phyloP scores from a whole-genome alignment of 2,329 filamentous ascomycete species.

The Cordyceps fumosorosea region DNA sequence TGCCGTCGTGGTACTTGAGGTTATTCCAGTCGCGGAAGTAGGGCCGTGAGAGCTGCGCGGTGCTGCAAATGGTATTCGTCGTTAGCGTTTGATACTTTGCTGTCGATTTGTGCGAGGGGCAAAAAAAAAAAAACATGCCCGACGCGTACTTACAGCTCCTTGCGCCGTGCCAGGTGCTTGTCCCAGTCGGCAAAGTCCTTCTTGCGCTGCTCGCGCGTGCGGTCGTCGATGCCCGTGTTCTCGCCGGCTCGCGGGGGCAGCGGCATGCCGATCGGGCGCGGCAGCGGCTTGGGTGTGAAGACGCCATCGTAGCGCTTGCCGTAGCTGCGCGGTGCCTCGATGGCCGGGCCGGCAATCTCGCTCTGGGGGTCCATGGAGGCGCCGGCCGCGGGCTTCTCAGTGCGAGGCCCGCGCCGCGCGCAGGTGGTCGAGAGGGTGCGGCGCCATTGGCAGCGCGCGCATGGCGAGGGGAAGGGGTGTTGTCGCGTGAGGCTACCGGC shows the following conservation, averaged over 20 bases:
- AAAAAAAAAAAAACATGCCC: too few species aligned
- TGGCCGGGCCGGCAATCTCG: slow-evolving; percentile 39
- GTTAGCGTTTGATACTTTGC: not conserved
- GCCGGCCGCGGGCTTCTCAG: slow-evolving; percentile 30
- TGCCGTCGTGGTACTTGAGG: slow-evolving; percentile 75
- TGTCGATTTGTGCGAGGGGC: too few species aligned
- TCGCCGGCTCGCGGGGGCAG: slow-evolving; percentile 69
- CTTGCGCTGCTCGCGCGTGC: slow-evolving; percentile 60
- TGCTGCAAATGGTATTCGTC: slow-evolving; percentile 36
- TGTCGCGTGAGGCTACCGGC: slow-evolving; percentile 23
- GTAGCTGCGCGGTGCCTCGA: slow-evolving; percentile 53
- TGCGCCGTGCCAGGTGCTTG: slow-evolving; percentile 70
- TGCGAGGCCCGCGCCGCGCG: slow-evolving; percentile 17
- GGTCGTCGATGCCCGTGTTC: slow-evolving; percentile 69
- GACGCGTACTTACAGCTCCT: slow-evolving; percentile 56
- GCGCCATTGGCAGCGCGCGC: slow-evolving; percentile 46
- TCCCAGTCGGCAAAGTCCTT: slow-evolving; percentile 81
- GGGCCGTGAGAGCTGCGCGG: slow-evolving; percentile 70
- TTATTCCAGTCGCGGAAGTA: slow-evolving; percentile 97
- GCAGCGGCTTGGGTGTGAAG: slow-evolving; percentile 54
- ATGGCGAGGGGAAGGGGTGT: slow-evolving; percentile 27
- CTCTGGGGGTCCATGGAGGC: slow-evolving; percentile 31
- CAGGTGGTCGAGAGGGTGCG: slow-evolving; percentile 38
- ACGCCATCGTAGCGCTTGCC: slow-evolving; percentile 45
- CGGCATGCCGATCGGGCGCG: slow-evolving; percentile 75